Conservation (phyloP, 2,329 filamentous ascomycete species). For the Aureobasidium sp. region DNA sequence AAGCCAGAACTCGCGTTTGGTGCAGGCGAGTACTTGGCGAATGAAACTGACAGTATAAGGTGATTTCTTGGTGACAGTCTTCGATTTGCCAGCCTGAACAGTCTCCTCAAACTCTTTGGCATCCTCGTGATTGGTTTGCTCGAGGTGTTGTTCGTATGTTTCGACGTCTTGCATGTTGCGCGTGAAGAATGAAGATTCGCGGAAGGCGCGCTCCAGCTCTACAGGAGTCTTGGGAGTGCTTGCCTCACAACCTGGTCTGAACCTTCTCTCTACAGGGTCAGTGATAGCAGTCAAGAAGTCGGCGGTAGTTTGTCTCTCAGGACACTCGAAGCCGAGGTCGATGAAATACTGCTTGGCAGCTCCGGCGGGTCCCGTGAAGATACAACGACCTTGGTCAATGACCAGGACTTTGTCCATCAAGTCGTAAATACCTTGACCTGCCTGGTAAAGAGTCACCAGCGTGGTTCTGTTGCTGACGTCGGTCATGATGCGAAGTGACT, state of each 20-base stretch:
- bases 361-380: conserved; percentile 55
- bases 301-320: conserved; percentile 58
- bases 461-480: conserved; percentile 64
- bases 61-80: conserved; percentile 55
- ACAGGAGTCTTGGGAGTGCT: conserved; percentile 59
- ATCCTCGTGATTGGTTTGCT: conserved; percentile 49
- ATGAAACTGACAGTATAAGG: conserved; percentile 68
- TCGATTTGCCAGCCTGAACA: conserved; percentile 59
- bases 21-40: conserved; percentile 60
- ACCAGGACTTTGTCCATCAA: conserved; percentile 75
- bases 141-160: conserved; percentile 49
- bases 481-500: conserved; percentile 70
- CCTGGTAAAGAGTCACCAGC: conserved; percentile 63
- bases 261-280: conserved; percentile 61
- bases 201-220: conserved; percentile 61
- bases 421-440: conserved; percentile 59
- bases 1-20: conserved; percentile 68
- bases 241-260: conserved; percentile 56
- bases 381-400: conserved; percentile 62
- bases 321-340: conserved; percentile 53
- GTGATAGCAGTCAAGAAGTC: conserved; percentile 72
- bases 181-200: conserved; percentile 52
- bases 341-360: conserved; percentile 58
- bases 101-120: conserved; percentile 57
- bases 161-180: conserved; percentile 52